Base-by-base conservation (phyloP, 768 basidiomycete species). In the Trametes cingulata region DNA sequence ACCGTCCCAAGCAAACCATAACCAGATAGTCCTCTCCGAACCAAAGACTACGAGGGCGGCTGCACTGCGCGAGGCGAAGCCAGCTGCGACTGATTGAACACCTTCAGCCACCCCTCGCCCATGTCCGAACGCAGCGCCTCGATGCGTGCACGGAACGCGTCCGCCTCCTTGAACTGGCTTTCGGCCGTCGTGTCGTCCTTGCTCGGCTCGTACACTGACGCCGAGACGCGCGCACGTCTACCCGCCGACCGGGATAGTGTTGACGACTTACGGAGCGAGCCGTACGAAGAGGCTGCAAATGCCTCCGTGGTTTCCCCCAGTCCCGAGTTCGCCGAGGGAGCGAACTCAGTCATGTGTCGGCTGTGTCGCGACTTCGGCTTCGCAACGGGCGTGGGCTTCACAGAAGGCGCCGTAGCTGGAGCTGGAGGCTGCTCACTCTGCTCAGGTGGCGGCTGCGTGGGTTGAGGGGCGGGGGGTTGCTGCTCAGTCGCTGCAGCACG, bases 101-200 rank as follows among this genome's bases (percentile, higher is more conserved):
- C 91, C 72, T 88, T 90, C 68, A 95, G 68, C 92, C 91, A 95
- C 10, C 86, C 85, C 22, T 95, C 93, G 2, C 93, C 93, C 80
- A 95, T 93, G 68, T 95, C 93, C 60, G 84, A 80, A 72, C 91
- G 86, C 71, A 95, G 67, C 17, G 87, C 87, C 77, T 95, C 93
- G 51, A 95, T 88, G 66, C 81, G 81, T 56, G 83, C 82, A 47
- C 93, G 80, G 71, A 90, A 92, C 43, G 85, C 81, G 58, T 92
- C 92, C 24, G 82, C 88, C 62, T 83, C 80, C 65, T 76, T 67
- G 59, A 81, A 71, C 68, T 78, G 76, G 25, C 64, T 62, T 60
- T 68, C 59, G 4, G 29, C 29, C 67, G 37, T 71, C 69, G 45
- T 65, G 63, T 53, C 70, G 46, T 53, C 70, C 35, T 45, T 54